Evolutionary conservation across 768 basidiomycete species (phyloP).

Genomic region (Cytidiella melzeri): DNA sequence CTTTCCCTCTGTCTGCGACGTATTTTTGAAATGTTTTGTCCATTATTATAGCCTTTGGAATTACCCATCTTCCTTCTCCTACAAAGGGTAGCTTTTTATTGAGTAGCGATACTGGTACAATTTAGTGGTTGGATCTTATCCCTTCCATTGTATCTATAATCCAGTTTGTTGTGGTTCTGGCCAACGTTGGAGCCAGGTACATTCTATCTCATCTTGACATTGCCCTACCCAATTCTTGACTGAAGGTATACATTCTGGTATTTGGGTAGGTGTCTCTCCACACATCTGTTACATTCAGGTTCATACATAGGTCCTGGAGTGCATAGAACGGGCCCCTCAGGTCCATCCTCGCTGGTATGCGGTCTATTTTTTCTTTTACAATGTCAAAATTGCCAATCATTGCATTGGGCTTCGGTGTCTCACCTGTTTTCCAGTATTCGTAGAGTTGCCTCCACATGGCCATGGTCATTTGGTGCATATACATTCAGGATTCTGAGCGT

Average conservation of each 20-base stretch:
- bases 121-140: too few relatives aligned
- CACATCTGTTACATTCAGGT: conserved; percentile 6
- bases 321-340: not conserved
- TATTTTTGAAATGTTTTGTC: too few relatives aligned
- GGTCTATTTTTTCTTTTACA: conserved; percentile 14
- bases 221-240: too few relatives aligned
- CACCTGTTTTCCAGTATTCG: not conserved
- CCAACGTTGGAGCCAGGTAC: too few relatives aligned
- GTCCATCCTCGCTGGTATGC: conserved; percentile 9
- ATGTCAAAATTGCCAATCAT: conserved; percentile 16
- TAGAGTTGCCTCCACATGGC: conserved; percentile 12
- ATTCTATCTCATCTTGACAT: too few relatives aligned
- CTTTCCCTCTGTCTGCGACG: too few relatives aligned
- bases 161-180: too few relatives aligned
- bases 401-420: conserved; percentile 4
- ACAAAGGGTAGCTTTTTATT: too few relatives aligned
- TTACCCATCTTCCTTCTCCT: too few relatives aligned
- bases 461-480: conserved; percentile 13
- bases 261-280: conserved; percentile 9
- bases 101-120: too few relatives aligned
- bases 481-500: conserved; percentile 3
- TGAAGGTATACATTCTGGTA: conserved; percentile 2
- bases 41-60: too few relatives aligned
- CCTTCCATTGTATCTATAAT: too few relatives aligned
- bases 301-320: conserved; percentile 2